Base-by-base conservation (phyloP, 169 alveolate species). In the Perkinsus marinus region DNA sequence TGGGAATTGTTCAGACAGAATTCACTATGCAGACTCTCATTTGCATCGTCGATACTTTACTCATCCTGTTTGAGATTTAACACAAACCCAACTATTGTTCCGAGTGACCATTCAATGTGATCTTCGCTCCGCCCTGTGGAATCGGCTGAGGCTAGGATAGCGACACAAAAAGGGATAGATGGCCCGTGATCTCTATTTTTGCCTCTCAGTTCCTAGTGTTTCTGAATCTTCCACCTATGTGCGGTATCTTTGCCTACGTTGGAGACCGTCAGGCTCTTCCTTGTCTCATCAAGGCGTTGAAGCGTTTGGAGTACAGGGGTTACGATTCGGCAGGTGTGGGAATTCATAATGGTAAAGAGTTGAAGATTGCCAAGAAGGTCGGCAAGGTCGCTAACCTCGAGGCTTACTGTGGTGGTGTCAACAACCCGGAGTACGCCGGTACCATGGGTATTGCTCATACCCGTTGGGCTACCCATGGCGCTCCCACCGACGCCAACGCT, bases 391-490 rank as follows among this genome's bases (percentile, higher is more conserved):
- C 39, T 26, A 90, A 39, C 39, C 91, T 90, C 36, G 79, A 57
- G 79, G 79, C 79, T 26, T 57, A 57, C 34, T 57, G 79, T 57
- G 79, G 79, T 57, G 79, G 79, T 57, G 79, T 57, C 34, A 57
- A 57, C 34, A 57, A 57, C 79, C 79, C 79, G 37, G 79, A 57
- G 79, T 57, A 57, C 34, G 79, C 79, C 34, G 79, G 79, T 57
- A 93, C 90, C 91, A 95, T 97, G 9, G 99, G 99, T 26, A 98
- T 98, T 43, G 99, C 99, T 16, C 99, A 98, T 94, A 98, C 99
- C 43, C 94, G 99, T 57, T 98, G 99, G 99, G 99, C 99, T 0
- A 98, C 99, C 0, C 98, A 98, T 95, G 99, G 99, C 34, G 97
- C 97, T 7, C 98, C 97, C 91, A 98, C 99, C 0, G 99, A 98